Base-by-base conservation (phyloP, 2,329 filamentous ascomycete species). In the Calycina marina region DNA sequence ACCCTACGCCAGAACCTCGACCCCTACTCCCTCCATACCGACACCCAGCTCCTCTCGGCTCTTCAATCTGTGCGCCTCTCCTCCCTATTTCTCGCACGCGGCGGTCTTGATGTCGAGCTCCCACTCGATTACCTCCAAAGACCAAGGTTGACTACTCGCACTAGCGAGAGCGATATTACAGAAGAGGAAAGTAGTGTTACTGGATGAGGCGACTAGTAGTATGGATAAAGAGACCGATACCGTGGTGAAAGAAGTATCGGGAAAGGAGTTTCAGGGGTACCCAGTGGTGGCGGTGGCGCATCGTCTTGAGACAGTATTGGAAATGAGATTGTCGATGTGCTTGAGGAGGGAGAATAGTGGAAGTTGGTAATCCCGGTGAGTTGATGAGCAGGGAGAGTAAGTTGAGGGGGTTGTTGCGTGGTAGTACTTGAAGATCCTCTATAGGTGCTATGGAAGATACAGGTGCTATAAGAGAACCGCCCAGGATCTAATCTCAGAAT, bases 251-350 rank as follows among this genome's bases (percentile, higher is more conserved):
- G 53, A 56, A 6, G 52, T 74, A 18, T 62, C 75, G 35, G 59
- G 62, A 2, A 55, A 62, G 27, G 59, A 59, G 17, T 73, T 76
- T 45, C 49, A 76, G 42, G 84, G 82, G 30, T 78, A 86, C 25
- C 94, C 86, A 1, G 75, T 93, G 58, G 69, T 96, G 38, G 83
- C 93, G 30, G 94, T 96, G 58, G 86, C 86, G 58, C 83, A 92
- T 54, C 77, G 83, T 32, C 61, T 92, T 14, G 88, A 80, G 18
- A 92, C 83, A 1, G 86, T 90, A 44, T 83, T 78, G 84, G 88
- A 82, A 34, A 82, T 82, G 79, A 90, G 51, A 78, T 83, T 46
- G 90, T 90, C 38, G 62, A 88, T 31, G 81, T 88, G 6, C 61
- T 90, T 5, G 71, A 80, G 38, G 69, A 74, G 35, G 82, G 82